Conservation (phyloP, 768 basidiomycete species). For the Lentinula raphanica region DNA sequence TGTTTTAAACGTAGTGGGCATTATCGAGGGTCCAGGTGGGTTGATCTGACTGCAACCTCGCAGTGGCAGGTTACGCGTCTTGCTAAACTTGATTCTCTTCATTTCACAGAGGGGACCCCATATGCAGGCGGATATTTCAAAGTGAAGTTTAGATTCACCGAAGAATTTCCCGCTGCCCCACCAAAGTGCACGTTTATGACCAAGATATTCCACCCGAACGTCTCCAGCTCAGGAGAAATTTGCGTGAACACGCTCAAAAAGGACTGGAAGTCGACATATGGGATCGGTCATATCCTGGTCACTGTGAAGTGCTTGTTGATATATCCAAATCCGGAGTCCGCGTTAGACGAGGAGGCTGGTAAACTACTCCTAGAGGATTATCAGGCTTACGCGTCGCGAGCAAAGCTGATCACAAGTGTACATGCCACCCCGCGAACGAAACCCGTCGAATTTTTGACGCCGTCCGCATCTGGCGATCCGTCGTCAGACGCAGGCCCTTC, state of each 20-base stretch:
- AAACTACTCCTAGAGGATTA: constrained; percentile 89
- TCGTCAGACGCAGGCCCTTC: constrained; percentile 5
- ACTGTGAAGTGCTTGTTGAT: constrained; percentile 95
- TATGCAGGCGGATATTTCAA: constrained; percentile 65
- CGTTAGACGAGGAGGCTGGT: constrained; percentile 93
- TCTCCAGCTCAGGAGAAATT: constrained; percentile 85
- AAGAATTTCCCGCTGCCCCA: constrained; percentile 90
- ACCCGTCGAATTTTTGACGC: constrained; percentile 66
- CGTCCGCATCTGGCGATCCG: constrained; percentile 20
- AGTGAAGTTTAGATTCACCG: constrained; percentile 83
- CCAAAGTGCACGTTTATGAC: constrained; percentile 90
- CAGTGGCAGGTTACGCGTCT: not conserved
- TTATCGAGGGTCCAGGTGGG: constrained; percentile 88
- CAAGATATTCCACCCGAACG: constrained; percentile 97
- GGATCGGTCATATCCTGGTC: constrained; percentile 85
- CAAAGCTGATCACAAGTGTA: constrained; percentile 83
- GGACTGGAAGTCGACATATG: constrained; percentile 91
- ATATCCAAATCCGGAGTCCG: constrained; percentile 95
- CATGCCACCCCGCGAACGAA: constrained; percentile 80
- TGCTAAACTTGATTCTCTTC: constrained; percentile 5
- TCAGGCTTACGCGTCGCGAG: constrained; percentile 79
- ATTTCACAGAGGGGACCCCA: constrained; percentile 59
- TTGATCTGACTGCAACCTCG: constrained; percentile 3
- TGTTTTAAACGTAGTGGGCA: constrained; percentile 80
- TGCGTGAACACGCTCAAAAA: constrained; percentile 98